A percentile compares a stretch with the other conserved stretches of the same genome.
Conservation (phyloP, 169 alveolate genomes). For the Eimeria praecox region DNA sequence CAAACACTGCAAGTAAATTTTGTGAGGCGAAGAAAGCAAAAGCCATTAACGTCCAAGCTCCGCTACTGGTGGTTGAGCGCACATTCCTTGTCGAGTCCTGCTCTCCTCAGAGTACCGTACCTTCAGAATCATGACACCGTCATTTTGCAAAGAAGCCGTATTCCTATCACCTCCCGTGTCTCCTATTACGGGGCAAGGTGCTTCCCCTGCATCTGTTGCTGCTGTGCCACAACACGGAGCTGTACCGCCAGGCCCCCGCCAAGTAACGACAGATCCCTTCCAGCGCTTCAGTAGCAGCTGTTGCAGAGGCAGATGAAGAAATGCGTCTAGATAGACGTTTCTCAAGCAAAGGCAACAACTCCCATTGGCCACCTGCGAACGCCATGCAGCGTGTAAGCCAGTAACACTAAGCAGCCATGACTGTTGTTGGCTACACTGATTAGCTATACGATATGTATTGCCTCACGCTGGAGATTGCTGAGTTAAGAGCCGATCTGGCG, state of each 20-base stretch:
- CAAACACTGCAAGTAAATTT: neutral
- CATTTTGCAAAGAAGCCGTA: conserved; percentile 34
- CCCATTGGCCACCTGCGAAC: conserved; percentile 33
- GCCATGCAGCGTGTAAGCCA: neutral
- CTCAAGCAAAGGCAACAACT: conserved; percentile 66
- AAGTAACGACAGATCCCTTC: conserved; percentile 40
- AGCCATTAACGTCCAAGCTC: neutral
- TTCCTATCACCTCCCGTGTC: conserved; percentile 64
- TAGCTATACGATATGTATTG: neutral
- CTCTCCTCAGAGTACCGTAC: conserved; percentile 6
- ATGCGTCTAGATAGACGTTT: conserved; percentile 50
- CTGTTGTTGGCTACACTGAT: neutral
- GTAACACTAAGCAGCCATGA: neutral
- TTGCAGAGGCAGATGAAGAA: conserved; percentile 64
- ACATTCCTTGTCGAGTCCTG: neutral
- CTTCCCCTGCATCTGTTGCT: neutral
- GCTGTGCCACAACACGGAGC: conserved; percentile 39
- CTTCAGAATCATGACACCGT: conserved; percentile 69
- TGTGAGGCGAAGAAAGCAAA: neutral
- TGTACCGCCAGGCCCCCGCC: conserved; percentile 71
- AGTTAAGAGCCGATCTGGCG: neutral
- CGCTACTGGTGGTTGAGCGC: neutral
- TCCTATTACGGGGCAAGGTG: conserved; percentile 46
- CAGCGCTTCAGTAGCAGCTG: conserved; percentile 64
- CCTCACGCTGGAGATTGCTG: neutral